phyloP scores from a whole-genome alignment of 805 yeast genomes.

The Millerozyma acaciae region DNA sequence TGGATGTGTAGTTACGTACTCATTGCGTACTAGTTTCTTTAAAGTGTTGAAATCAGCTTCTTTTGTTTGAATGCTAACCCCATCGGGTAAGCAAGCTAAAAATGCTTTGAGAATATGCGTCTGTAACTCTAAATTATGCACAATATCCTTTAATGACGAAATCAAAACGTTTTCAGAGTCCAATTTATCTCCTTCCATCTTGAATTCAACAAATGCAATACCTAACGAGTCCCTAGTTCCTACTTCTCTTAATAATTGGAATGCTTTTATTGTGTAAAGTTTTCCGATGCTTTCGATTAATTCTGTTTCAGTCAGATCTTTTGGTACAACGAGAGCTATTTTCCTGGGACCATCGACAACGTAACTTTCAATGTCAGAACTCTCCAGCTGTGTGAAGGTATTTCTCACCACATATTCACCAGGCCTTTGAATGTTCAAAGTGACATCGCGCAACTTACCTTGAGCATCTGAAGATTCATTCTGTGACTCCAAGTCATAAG shows the following conservation, averaged over 20 bases:
- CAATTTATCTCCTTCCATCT: conserved; percentile 14
- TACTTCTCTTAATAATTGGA: conserved; percentile 44
- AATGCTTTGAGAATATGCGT: conserved; percentile 20
- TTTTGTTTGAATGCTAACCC: conserved; percentile 35
- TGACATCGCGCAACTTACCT: conserved; percentile 5
- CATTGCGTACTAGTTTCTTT: conserved; percentile 33
- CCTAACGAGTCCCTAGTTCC: conserved; percentile 53
- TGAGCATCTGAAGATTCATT: conserved; percentile 6
- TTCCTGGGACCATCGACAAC: conserved; percentile 45
- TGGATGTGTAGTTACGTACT: conserved; percentile 31
- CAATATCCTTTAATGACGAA: conserved; percentile 8
- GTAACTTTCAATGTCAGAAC: conserved; percentile 20
- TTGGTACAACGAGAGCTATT: conserved; percentile 43
- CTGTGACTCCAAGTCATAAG: conserved; percentile 12
- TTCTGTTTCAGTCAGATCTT: conserved; percentile 42
- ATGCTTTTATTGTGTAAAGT: conserved; percentile 37
- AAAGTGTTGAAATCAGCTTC: conserved; percentile 35
- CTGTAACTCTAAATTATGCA: conserved; percentile 13
- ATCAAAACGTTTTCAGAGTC: conserved; percentile 13
- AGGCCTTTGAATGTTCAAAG: conserved; percentile 23
- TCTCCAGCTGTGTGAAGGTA: conserved; percentile 9
- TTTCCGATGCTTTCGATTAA: conserved; percentile 39
- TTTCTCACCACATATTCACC: conserved; percentile 33
- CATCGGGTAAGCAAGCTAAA: conserved; percentile 30
- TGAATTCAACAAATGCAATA: conserved; percentile 50